Evolutionary conservation across 495 filamentous ascomycete species (phyloP).

Genomic region (Evernia prunastri): DNA sequence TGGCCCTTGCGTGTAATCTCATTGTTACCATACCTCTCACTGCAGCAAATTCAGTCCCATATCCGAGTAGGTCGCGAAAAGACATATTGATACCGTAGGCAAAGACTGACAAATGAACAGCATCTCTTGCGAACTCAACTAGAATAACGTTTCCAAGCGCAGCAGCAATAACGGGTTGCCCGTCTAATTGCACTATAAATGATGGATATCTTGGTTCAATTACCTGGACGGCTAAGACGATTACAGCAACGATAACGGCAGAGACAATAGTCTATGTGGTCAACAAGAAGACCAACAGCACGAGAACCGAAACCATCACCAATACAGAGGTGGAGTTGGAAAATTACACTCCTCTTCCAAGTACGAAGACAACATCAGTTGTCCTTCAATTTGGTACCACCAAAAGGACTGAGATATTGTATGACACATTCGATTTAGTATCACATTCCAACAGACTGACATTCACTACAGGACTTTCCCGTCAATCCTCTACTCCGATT

Average conservation of each 20-base stretch:
- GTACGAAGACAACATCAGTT: conserved; percentile 3
- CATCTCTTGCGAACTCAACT: conserved; percentile 7
- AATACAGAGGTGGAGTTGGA: conserved; percentile 9
- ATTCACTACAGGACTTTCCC: neutral
- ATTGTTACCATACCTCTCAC: neutral
- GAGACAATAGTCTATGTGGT: conserved; percentile 9
- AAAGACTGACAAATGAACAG: neutral
- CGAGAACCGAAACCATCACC: conserved; percentile 5
- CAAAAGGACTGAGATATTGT: conserved; percentile 4
- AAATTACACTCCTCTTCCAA: conserved; percentile 4
- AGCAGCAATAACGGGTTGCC: conserved; percentile 1
- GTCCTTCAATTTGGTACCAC: conserved; percentile 12
- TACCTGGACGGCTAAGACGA: neutral
- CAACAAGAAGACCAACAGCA: conserved; percentile 5
- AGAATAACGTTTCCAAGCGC: neutral
- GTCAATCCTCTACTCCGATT: neutral
- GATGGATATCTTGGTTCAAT: neutral
- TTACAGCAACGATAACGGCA: conserved; percentile 11
- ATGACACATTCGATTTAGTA: neutral
- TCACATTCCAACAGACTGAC: neutral
- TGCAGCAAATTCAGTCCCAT: neutral
- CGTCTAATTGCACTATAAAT: neutral
- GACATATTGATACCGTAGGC: neutral
- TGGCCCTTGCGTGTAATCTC: neutral
- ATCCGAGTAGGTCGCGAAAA: conserved; percentile 4